phyloP scores from a whole-genome alignment of 164 flowering plant species.

The Annona cherimola region DNA sequence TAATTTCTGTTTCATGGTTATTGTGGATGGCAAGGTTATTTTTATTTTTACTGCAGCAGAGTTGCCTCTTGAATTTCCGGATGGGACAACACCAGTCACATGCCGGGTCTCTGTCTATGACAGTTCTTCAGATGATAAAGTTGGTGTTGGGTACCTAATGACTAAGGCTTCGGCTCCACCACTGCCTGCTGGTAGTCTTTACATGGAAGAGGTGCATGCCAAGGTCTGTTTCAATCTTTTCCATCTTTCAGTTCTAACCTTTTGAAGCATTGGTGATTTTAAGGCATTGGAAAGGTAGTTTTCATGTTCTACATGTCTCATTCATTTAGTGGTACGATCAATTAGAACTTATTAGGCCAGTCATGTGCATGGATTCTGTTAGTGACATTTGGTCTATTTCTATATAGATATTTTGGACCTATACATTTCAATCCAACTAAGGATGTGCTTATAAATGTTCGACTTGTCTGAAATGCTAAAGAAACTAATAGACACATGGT shows the following conservation, averaged over 20 bases:
- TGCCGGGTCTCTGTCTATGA: conserved; percentile 92
- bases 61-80: conserved; percentile 92
- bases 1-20: background rate
- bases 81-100: conserved; percentile 98
- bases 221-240: conserved; percentile 43
- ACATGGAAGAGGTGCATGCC: conserved; percentile 89
- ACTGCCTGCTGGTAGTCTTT: conserved; percentile 68
- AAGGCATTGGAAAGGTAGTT: background rate
- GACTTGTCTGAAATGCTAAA: too few species aligned
- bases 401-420: too few species aligned
- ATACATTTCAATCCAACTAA: too few species aligned
- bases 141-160: conserved; percentile 85
- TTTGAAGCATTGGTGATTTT: background rate
- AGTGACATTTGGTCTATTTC: background rate
- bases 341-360: background rate
- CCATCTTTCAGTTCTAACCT: background rate
- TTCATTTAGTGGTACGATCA: background rate
- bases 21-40: background rate
- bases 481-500: too few species aligned
- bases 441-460: too few species aligned
- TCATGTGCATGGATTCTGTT: background rate
- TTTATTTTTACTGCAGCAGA: conserved; percentile 52
- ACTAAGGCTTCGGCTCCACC: conserved; percentile 81
- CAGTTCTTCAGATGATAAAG: conserved; percentile 68
- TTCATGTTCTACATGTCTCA: background rate